Evolutionary conservation across 106 monocot genomes (phyloP), one percentile per base, ranked within the genome.

Genomic region (Xerophyta viscosa): DNA sequence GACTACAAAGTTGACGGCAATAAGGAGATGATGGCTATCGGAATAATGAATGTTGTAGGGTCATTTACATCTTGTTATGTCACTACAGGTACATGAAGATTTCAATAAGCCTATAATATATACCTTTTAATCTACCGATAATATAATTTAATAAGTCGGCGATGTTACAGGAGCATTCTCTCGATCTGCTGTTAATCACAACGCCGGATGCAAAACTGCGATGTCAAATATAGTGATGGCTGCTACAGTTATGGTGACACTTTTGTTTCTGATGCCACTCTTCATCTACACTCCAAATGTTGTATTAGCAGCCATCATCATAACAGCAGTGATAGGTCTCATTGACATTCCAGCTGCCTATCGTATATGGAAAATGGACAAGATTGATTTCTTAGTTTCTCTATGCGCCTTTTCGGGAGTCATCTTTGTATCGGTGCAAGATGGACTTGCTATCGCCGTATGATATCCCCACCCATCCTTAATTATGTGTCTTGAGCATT

Each of bases 11-110:
- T 93, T 22, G 92, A 93, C 46, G 92, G 92, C 20, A 93, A 93
- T 39, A 93, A 93, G 58, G 92, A 93, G 43, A 93, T 93, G 92
- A 84, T 93, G 80, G 92, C 92, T 27, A 87, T 93, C 46, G 92
- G 92, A 37, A 63, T 93, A 49, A 93, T 93, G 92, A 93, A 93
- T 59, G 74, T 87, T 27, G 65, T 87, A 0, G 92, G 92, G 48
- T 93, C 87, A 15, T 93, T 83, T 56, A 84, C 93, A 41, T 88
- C 93, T 12, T 88, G 93, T 55, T 88, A 88, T 62, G 77, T 88
- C 4, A 78, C 87, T 0, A 93, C 87, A 66, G 86, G 86, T 82
- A 59, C 44, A n/a, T n/a, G n/a, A n/a, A n/a, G n/a, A n/a, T n/a
- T n/a, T n/a, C n/a, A n/a, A n/a, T n/a, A n/a, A n/a, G n/a, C n/a